These are phyloP conservation scores for Platanthera guangdongensis DNA, from an alignment of 106 monocot genomes.

Conservation along the genomic window DNA sequence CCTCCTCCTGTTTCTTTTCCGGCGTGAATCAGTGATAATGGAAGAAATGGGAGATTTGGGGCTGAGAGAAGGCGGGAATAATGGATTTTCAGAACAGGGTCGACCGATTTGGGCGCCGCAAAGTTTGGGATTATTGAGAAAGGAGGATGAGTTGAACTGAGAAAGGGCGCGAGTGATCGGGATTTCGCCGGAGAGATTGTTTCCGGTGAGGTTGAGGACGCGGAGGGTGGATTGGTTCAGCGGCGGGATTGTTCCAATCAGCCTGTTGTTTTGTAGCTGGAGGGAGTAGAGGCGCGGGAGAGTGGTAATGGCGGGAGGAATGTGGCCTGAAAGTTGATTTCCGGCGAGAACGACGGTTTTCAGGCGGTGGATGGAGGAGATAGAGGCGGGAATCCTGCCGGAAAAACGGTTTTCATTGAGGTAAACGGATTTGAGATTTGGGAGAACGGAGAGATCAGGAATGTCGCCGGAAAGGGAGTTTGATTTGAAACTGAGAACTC, in stretches of 20 bases:
- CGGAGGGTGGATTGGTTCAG: constrained; percentile 46
- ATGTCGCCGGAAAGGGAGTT: constrained; percentile 64
- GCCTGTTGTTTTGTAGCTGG: constrained; percentile 49
- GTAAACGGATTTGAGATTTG: constrained; percentile 67
- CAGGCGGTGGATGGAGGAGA: constrained; percentile 62
- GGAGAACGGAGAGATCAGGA: constrained; percentile 57
- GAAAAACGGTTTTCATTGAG: constrained; percentile 63
- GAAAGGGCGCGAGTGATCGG: constrained; percentile 36
- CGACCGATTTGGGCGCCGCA: constrained; percentile 46
- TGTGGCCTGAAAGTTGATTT: constrained; percentile 57
- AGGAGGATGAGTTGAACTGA: constrained; percentile 59
- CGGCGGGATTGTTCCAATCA: constrained; percentile 54
- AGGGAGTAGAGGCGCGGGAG: constrained; percentile 49
- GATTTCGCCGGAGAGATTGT: constrained; percentile 67
- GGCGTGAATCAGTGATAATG: background rate
- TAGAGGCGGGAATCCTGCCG: constrained; percentile 45
- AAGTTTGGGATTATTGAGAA: constrained; percentile 43
- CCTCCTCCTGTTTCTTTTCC: constrained; percentile 17
- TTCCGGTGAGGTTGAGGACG: constrained; percentile 64
- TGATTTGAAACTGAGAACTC: constrained; percentile 86
- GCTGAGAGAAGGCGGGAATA: constrained; percentile 22
- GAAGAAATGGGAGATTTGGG: constrained; percentile 6
- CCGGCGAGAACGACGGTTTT: constrained; percentile 58
- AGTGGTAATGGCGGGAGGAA: constrained; percentile 37
- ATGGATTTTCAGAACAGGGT: constrained; percentile 20